These are phyloP conservation scores for Penicillium coffeae DNA, from an alignment of 495 filamentous ascomycete genomes.

Conservation along the genomic window DNA sequence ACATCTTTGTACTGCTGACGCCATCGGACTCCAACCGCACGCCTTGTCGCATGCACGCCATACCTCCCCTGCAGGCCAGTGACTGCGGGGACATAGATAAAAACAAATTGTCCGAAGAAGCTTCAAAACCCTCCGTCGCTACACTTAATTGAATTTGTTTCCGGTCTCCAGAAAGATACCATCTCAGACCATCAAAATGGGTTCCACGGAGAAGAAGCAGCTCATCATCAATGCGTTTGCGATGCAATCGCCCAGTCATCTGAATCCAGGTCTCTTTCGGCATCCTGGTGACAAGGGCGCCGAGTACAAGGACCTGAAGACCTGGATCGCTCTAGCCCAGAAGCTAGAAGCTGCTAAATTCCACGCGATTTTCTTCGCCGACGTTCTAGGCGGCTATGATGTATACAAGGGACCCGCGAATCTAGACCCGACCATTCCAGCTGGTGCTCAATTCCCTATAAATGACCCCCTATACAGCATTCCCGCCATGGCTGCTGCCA, in stretches of 20 bases:
- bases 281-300: conserved; percentile 46
- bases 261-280: conserved; percentile 48
- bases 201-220: conserved; percentile 37
- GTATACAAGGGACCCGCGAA: conserved; percentile 58
- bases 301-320: conserved; percentile 44
- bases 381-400: conserved; percentile 57
- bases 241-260: conserved; percentile 45
- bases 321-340: conserved; percentile 44
- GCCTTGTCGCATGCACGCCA: conserved; percentile 18
- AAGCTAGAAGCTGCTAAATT: conserved; percentile 48
- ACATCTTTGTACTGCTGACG: conserved; percentile 16
- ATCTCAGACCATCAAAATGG: conserved; percentile 11
- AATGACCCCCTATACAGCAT: conserved; percentile 48
- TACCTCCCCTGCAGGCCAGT: neutral
- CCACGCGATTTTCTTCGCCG: conserved; percentile 55
- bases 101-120: neutral
- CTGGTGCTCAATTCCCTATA: conserved; percentile 65
- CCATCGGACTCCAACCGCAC: conserved; percentile 29
- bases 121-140: neutral
- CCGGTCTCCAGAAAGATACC: conserved; percentile 1
- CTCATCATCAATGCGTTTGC: conserved; percentile 58
- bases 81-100: conserved; percentile 13
- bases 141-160: neutral
- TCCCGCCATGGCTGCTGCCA: conserved; percentile 45
- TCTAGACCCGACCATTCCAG: conserved; percentile 53